Base-by-base conservation (phyloP, 345 rosid species). In the Orychophragmus violaceus region DNA sequence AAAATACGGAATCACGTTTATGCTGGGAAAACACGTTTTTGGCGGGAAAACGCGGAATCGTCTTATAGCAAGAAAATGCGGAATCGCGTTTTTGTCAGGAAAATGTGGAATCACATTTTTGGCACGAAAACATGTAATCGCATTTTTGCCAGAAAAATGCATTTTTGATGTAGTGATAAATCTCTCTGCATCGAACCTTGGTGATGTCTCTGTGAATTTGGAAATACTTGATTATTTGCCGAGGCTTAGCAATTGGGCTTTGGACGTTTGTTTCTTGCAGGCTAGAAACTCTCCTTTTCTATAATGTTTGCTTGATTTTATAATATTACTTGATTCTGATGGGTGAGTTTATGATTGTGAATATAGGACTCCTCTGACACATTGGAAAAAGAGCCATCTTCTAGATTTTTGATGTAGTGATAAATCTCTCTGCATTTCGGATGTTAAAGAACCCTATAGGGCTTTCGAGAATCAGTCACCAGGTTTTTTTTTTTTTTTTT, bases 321-420 rank as follows among this genome's bases (percentile, higher is more conserved):
- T n/a, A 39, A 13, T 59, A 76, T 32, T 42, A 21, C 3, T 52
- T 76, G 12, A 28, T 53, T 14, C 29, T 62, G n/a, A 71, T 69
- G 72, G 5, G 4, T 52, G 5, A 29, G 37, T 59, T 73, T 59
- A 61, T 27, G 48, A 14, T 44, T 53, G 59, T 68, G 17, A 53
- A 66, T n/a, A 53, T 41, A 83, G 88, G 78, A 61, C 51, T 46
- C 68, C 73, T 72, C 21, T 60, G 52, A 16, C 8, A 45, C 70
- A 45, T 62, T 68, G 51, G 50, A 73, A 36, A 74, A 75, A 58
- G 81, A 62, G 59, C n/a, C n/a, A n/a, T n/a, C 77, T 77, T 75
- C 70, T 94, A 68, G 99, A 89, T 29, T 73, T 94, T 44, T 96
- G 99, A 25, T 85, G 95, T 42, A 84, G 95, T 63, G 85, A 90